Evolutionary conservation across 441 rosid species (phyloP).

Genomic region (Omphalea diandra): DNA sequence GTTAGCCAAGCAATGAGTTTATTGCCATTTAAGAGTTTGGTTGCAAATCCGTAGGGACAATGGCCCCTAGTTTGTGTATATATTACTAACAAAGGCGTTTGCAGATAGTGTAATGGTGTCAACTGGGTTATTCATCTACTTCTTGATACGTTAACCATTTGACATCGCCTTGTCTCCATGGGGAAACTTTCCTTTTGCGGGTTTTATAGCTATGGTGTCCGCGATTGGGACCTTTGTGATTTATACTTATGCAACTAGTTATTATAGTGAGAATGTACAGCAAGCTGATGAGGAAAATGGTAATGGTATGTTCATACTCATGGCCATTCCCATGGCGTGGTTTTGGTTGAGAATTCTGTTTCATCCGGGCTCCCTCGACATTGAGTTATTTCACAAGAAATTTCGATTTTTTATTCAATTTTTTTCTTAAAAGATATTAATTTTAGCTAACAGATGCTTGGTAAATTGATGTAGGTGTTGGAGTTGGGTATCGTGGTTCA

Average conservation of each 20-base stretch:
- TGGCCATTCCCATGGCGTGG: constrained; percentile 49
- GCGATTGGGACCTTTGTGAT: constrained; percentile 32
- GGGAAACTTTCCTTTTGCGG: constrained; percentile 33
- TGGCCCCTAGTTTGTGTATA: too few relatives aligned
- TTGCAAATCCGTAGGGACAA: too few relatives aligned
- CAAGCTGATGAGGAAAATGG: background rate
- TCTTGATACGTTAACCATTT: constrained; percentile 29
- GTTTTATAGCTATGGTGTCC: constrained; percentile 32
- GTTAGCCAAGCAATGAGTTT: too few relatives aligned
- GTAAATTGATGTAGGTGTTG: constrained; percentile 27
- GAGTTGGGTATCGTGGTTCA: constrained; percentile 46
- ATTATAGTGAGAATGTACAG: constrained; percentile 6
- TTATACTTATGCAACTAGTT: constrained; percentile 24
- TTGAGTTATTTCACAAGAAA: constrained; percentile 46
- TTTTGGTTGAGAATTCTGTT: constrained; percentile 25
- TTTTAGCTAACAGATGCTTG: too few relatives aligned
- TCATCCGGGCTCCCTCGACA: constrained; percentile 41
- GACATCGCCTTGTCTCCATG: constrained; percentile 32
- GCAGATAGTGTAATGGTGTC: constrained; percentile 38
- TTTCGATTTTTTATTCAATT: background rate
- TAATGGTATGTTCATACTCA: constrained; percentile 21
- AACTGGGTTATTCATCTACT: constrained; percentile 34
- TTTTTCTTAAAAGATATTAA: too few relatives aligned
- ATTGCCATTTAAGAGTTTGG: too few relatives aligned
- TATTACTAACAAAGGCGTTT: constrained; percentile 33